Evolutionary conservation across 1,284 basidiomycete species (phyloP).

Genomic region (Cutaneotrichosporon dermatis): DNA sequence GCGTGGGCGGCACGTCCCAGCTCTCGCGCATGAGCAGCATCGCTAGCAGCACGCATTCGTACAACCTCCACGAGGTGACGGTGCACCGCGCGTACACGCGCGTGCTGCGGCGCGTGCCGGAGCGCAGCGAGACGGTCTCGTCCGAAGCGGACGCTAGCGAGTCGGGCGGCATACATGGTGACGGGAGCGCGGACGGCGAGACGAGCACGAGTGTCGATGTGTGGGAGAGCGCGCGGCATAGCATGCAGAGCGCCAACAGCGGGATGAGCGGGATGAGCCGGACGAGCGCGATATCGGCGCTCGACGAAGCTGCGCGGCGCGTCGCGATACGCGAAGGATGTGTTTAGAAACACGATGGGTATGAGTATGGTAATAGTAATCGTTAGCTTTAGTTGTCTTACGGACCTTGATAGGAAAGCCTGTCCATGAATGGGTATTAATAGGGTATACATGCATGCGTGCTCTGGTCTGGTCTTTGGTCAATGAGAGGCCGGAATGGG

Average conservation of each 20-base stretch:
- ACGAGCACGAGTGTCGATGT: not conserved
- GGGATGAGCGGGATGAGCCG: not conserved
- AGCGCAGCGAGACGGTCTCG: slow-evolving; percentile 1
- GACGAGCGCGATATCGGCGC: slow-evolving; percentile 1
- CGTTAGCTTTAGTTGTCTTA: not conserved
- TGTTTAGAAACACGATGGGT: not conserved
- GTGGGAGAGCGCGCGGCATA: not conserved
- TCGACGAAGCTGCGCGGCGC: slow-evolving; percentile 13
- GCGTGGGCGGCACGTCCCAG: not conserved
- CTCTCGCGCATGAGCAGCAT: slow-evolving; percentile 12
- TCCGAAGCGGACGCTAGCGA: not conserved
- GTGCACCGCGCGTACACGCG: slow-evolving; percentile 25
- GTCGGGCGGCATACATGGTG: not conserved
- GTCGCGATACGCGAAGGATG: slow-evolving; percentile 8
- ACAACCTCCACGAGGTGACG: slow-evolving; percentile 19
- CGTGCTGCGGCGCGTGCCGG: slow-evolving; percentile 16
- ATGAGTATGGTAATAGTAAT: not conserved
- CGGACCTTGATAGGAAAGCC: not conserved
- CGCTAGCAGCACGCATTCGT: slow-evolving; percentile 9
- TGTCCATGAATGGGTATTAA: not conserved
- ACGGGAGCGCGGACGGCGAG: not conserved
- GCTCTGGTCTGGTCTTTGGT: not conserved
- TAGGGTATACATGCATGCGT: slow-evolving; percentile 7
- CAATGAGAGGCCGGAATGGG: too few species aligned
- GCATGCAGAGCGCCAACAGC: not conserved